Conservation (phyloP, 495 filamentous ascomycete species). For the Pyrenopolyporus hunteri region DNA sequence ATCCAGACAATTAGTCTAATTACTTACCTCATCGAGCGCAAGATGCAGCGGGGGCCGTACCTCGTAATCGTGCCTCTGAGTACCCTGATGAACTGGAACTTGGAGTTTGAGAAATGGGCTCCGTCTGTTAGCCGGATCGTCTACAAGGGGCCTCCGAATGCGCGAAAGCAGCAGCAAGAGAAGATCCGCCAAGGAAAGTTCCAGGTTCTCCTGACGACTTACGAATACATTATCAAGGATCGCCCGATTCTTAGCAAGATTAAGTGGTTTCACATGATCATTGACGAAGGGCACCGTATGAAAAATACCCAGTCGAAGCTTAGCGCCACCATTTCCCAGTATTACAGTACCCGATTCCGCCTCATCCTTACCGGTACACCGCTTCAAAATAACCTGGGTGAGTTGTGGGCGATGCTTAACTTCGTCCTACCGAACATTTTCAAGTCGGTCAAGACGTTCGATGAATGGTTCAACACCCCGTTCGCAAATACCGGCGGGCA, state of each 20-base stretch:
- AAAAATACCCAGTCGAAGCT: constrained; percentile 98
- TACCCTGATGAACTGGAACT: constrained; percentile 97
- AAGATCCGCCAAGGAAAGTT: constrained; percentile 94
- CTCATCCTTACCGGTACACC: constrained; percentile 97
- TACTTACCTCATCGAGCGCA: constrained; percentile 95
- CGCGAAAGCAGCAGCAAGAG: constrained; percentile 88
- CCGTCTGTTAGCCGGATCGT: constrained; percentile 84
- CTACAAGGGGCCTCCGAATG: constrained; percentile 92
- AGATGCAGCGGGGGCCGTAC: constrained; percentile 90
- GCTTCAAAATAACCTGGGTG: constrained; percentile 94
- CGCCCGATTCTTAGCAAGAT: constrained; percentile 92
- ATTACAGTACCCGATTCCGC: constrained; percentile 92
- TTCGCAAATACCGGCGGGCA: constrained; percentile 98
- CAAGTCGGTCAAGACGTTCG: constrained; percentile 98
- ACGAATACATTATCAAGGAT: constrained; percentile 99
- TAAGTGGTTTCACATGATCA: constrained; percentile 99
- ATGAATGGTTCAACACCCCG: constrained; percentile 99
- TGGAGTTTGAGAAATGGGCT: constrained; percentile 99
- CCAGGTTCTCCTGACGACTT: constrained; percentile 95
- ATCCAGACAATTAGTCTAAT: constrained; percentile 99
- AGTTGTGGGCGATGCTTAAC: constrained; percentile 96
- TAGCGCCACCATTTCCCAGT: constrained; percentile 89
- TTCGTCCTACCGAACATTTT: constrained; percentile 98
- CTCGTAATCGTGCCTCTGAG: constrained; percentile 95
- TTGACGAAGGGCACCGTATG: constrained; percentile 99